Conservation (phyloP, 2,329 filamentous ascomycete species). For the Phyllosticta ampelicida region DNA sequence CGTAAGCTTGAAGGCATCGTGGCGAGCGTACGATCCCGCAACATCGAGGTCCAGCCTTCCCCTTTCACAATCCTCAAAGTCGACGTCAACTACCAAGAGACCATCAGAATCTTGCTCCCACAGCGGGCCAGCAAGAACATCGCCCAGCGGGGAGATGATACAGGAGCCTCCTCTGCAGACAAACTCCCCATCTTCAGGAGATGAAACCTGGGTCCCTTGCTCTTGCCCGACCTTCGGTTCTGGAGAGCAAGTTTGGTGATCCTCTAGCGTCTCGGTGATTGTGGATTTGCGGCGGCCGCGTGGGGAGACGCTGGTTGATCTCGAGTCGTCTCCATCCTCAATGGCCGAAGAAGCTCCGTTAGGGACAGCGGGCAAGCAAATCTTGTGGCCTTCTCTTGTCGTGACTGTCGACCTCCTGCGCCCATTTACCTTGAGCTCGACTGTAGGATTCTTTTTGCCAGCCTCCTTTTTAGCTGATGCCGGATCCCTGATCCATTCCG, state of each 20-base stretch:
- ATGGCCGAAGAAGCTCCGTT: background rate
- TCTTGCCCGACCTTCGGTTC: background rate
- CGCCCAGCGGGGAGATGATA: constrained; percentile 68
- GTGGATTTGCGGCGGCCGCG: constrained; percentile 8
- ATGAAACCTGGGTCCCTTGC: background rate
- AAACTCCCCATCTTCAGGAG: constrained; percentile 35
- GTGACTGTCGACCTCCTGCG: constrained; percentile 32
- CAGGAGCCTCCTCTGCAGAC: constrained; percentile 68
- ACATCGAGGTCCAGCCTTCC: constrained; percentile 76
- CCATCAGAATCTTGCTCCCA: constrained; percentile 65
- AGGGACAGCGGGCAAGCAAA: constrained; percentile 30
- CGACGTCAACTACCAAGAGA: constrained; percentile 61
- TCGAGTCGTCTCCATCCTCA: constrained; percentile 1
- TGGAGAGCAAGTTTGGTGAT: constrained; percentile 14
- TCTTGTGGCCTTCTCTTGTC: constrained; percentile 36
- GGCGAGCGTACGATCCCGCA: constrained; percentile 74
- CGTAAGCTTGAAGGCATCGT: constrained; percentile 49
- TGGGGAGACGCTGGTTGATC: background rate
- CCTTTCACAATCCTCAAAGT: constrained; percentile 78
- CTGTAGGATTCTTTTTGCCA: constrained; percentile 11
- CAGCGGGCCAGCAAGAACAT: constrained; percentile 68
- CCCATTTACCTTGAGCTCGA: constrained; percentile 7
- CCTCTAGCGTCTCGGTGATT: constrained; percentile 11
- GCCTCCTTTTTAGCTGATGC: background rate
- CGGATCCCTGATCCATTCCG: constrained; percentile 41